phyloP scores from a whole-genome alignment of 768 basidiomycete genomes.

The Russula earlei region DNA sequence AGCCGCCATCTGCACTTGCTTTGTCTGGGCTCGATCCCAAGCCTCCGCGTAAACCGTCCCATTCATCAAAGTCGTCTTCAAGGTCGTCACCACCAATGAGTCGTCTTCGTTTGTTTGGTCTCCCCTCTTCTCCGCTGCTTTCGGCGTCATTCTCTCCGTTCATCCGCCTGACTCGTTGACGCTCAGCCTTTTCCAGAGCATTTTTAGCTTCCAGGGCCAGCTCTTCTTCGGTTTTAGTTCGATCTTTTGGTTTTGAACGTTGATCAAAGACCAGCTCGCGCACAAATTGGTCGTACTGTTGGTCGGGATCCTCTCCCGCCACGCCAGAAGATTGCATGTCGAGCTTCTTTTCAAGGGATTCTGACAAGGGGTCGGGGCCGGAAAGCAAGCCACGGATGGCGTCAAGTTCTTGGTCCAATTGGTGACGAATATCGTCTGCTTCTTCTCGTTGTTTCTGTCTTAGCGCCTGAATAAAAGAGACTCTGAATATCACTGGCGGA shows the following conservation, averaged over 20 bases:
- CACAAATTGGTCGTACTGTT: slow-evolving; percentile 87
- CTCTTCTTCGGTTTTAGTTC: slow-evolving; percentile 96
- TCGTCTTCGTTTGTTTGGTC: slow-evolving; percentile 41
- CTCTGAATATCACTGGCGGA: background rate
- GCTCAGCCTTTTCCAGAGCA: slow-evolving; percentile 77
- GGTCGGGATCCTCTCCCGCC: slow-evolving; percentile 31
- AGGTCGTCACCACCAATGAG: slow-evolving; percentile 75
- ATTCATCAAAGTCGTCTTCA: slow-evolving; percentile 68
- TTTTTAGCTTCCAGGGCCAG: slow-evolving; percentile 82
- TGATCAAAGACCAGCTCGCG: slow-evolving; percentile 89
- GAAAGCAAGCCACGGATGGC: slow-evolving; percentile 69
- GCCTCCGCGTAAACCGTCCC: slow-evolving; percentile 28
- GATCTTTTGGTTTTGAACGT: slow-evolving; percentile 86
- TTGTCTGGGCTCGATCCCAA: slow-evolving; percentile 22
- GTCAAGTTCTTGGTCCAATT: slow-evolving; percentile 84
- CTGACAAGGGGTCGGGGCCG: slow-evolving; percentile 37
- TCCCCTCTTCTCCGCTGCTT: slow-evolving; percentile 52
- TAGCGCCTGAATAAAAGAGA: slow-evolving; percentile 43
- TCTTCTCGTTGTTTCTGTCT: slow-evolving; percentile 84
- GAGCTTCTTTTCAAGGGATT: slow-evolving; percentile 19
- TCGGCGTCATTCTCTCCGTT: slow-evolving; percentile 60
- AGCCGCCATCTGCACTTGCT: slow-evolving; percentile 15
- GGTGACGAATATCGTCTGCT: slow-evolving; percentile 76
- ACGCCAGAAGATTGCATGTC: background rate
- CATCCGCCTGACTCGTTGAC: slow-evolving; percentile 72